phyloP scores from a whole-genome alignment of 768 basidiomycete species.

The button mushroom (Agaricus bisporus) region DNA sequence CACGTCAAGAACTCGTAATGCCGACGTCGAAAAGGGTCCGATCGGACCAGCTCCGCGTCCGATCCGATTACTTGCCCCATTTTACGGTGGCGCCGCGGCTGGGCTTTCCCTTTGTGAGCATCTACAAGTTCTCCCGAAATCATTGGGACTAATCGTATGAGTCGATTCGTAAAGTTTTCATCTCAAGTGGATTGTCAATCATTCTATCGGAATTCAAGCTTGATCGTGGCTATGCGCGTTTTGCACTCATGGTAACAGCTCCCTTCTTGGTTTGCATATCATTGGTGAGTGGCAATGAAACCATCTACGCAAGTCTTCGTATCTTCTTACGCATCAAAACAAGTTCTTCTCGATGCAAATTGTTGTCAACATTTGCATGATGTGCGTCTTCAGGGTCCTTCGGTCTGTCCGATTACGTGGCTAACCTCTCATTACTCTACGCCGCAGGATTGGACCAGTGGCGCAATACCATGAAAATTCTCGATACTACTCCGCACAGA shows the following conservation, averaged over 20 bases:
- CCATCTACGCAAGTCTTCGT: neutral
- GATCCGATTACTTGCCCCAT: slow-evolving; percentile 61
- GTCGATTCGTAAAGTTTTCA: slow-evolving; percentile 45
- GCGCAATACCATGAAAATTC: slow-evolving; percentile 85
- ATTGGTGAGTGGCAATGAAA: slow-evolving; percentile 37
- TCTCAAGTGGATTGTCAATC: slow-evolving; percentile 51
- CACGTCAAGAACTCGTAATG: slow-evolving; percentile 17
- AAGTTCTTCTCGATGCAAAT: slow-evolving; percentile 76
- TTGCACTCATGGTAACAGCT: slow-evolving; percentile 55
- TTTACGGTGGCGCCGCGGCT: slow-evolving; percentile 66
- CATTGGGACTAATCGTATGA: neutral
- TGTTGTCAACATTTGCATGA: slow-evolving; percentile 54
- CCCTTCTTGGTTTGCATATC: slow-evolving; percentile 77
- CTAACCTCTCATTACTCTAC: slow-evolving; percentile 10
- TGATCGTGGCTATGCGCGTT: slow-evolving; percentile 58
- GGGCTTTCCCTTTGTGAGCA: slow-evolving; percentile 60
- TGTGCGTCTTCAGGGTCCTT: slow-evolving; percentile 35
- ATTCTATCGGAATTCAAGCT: slow-evolving; percentile 63
- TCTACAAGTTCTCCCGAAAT: neutral
- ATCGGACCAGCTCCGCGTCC: slow-evolving; percentile 33
- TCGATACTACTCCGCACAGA: slow-evolving; percentile 69
- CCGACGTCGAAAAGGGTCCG: slow-evolving; percentile 49
- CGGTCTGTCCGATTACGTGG: slow-evolving; percentile 13
- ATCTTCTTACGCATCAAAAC: neutral
- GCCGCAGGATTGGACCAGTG: slow-evolving; percentile 66